A percentile compares a stretch with the other conserved stretches of the same genome.
These are phyloP conservation scores for Nymphaea thermarum DNA, from an alignment of 164 flowering plant species.

Conservation along the genomic window DNA sequence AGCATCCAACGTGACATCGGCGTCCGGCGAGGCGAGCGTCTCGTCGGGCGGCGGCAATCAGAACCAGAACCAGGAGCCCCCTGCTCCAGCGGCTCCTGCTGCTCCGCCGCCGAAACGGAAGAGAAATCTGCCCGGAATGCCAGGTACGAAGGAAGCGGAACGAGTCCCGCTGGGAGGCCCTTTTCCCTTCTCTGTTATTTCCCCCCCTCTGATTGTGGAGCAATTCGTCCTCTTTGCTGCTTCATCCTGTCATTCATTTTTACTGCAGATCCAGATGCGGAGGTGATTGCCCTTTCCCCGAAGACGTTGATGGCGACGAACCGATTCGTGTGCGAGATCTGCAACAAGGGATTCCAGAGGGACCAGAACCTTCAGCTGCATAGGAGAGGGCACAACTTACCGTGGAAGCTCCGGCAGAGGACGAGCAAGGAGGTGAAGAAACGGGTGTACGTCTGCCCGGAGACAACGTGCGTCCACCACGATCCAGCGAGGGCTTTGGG, in stretches of 20 bases:
- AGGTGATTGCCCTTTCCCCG: conserved; percentile 62
- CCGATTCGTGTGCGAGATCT: conserved; percentile 68
- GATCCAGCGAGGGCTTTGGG: conserved; percentile 71
- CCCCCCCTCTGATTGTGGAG: neutral
- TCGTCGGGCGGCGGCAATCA: conserved; percentile 20
- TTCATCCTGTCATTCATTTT: neutral
- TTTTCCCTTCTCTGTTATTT: neutral
- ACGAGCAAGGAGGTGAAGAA: conserved; percentile 41
- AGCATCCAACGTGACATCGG: conserved; percentile 20
- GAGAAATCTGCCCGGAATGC: conserved; percentile 81
- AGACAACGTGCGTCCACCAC: conserved; percentile 66
- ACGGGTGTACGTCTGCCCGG: conserved; percentile 77
- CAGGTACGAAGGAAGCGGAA: conserved; percentile 26
- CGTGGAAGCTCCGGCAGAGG: conserved; percentile 67
- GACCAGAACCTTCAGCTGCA: conserved; percentile 75
- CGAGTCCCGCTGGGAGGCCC: neutral
- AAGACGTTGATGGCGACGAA: conserved; percentile 61
- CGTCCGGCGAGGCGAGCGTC: conserved; percentile 35
- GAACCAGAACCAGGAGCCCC: neutral
- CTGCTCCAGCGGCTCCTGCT: conserved; percentile 1
- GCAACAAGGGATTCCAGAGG: conserved; percentile 67
- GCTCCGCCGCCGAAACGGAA: conserved; percentile 34
- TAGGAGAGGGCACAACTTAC: conserved; percentile 63
- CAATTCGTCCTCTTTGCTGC: neutral
- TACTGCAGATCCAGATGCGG: conserved; percentile 66